Conservation (phyloP, 2,329 filamentous ascomycete genomes). For the Bertia moriformis region DNA sequence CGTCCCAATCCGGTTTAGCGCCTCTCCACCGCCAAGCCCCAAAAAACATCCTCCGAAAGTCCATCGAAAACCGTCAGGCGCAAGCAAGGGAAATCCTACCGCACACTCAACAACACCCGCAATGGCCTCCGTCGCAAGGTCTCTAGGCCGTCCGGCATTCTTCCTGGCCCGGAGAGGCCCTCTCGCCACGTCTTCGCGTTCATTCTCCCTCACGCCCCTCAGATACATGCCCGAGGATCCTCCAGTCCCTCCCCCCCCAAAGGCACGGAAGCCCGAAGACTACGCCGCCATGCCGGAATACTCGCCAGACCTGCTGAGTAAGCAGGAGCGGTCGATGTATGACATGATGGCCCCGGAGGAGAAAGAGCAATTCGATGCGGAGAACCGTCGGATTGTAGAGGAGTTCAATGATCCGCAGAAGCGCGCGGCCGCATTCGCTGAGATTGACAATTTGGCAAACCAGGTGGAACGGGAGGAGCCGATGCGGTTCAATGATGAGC, state of each 20-base stretch:
- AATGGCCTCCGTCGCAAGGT: conserved; percentile 22
- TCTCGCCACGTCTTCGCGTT: conserved; percentile 10
- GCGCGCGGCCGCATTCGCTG: conserved; percentile 11
- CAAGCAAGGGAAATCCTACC: too few relatives aligned
- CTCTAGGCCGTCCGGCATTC: conserved; percentile 17
- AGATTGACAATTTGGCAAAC: conserved; percentile 15
- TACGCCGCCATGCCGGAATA: conserved; percentile 16
- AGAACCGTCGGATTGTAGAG: conserved; percentile 16
- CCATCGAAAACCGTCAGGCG: background rate
- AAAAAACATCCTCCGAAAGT: background rate
- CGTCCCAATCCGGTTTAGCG: too few relatives aligned
- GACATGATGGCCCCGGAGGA: conserved; percentile 20
- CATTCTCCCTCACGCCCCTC: conserved; percentile 17
- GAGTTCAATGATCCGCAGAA: conserved; percentile 17
- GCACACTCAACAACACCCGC: conserved; percentile 8
- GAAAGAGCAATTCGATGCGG: conserved; percentile 16
- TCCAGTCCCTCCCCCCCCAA: conserved; percentile 11
- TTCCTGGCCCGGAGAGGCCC: conserved; percentile 14
- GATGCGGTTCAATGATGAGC: conserved; percentile 13
- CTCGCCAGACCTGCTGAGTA: conserved; percentile 15
- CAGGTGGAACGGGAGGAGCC: conserved; percentile 14
- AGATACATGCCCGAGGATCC: conserved; percentile 17
- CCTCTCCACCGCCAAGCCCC: too few relatives aligned
- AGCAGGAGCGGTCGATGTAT: conserved; percentile 18
- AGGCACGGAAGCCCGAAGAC: conserved; percentile 12